Base-by-base conservation (phyloP, 768 basidiomycete genomes). In the Pisolithus microcarpus region DNA sequence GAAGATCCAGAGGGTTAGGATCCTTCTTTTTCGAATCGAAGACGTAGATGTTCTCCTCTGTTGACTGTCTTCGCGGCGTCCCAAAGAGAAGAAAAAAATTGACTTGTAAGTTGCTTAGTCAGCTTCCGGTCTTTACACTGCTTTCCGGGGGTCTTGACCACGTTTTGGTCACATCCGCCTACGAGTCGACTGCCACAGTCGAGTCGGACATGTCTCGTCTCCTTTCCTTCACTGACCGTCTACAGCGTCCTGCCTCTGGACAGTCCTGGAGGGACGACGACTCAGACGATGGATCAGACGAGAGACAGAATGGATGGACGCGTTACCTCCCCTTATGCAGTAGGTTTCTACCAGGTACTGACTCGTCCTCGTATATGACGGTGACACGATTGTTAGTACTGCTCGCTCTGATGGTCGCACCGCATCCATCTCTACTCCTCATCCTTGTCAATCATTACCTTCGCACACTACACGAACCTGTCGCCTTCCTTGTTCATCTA, bases 391-490 rank as follows among this genome's bases (percentile, higher is more conserved):
- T 7, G 7, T 26, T 26, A 81, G 80, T 66, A 15, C 65, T 79
- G 15, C 58, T 89, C 24, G 47, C 74, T 21, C 64, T 88, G 38
- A 77, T 90, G 47, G 62, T 89, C 4, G 76, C 78, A 7, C 87
- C 88, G 8, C 89, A 89, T 36, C 87, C 87, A 1, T 89, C 88
- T 5, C 69, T 83, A 58, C 68, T 90, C 13, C 75, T 79, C 51
- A 69, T 89, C 43, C 77, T 90, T 30, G 72, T 84, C 51, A 75
- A 81, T 55, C 84, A 85, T 60, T 79, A 90, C 61, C 73, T 85
- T 30, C 70, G 72, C 43, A 78, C 77, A 10, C 66, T 81, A 7
- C 68, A 78, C 45, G 67, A 73, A 36, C 72, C 78, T 4, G 42
- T 67, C 15, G 60, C 68, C 36, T 83, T 85, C 56, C 47, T 69